Conservation (phyloP, 441 rosid species). For the Syzygium malaccense region DNA sequence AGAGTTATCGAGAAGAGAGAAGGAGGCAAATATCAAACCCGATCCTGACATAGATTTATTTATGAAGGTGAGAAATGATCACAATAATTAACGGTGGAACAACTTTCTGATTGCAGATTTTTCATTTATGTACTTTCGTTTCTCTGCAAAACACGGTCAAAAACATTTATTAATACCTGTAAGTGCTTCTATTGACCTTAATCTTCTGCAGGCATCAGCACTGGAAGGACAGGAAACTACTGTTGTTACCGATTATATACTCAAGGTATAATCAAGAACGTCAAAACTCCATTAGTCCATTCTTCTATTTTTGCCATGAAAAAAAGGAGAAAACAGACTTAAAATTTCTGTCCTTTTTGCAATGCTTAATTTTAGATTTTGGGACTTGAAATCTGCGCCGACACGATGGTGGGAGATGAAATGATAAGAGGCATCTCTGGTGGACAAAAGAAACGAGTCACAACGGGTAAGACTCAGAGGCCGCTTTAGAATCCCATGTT, state of each 20-base stretch:
- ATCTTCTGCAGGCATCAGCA: conserved; percentile 41
- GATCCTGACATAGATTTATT: conserved; percentile 57
- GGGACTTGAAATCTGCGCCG: conserved; percentile 82
- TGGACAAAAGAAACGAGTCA: conserved; percentile 84
- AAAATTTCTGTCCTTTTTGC: not conserved
- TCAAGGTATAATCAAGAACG: conserved; percentile 28
- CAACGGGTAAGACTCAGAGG: conserved; percentile 49
- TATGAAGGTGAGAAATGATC: conserved; percentile 37
- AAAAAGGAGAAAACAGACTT: not conserved
- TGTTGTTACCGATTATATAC: conserved; percentile 46
- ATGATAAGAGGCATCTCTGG: conserved; percentile 93
- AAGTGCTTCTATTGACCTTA: not conserved
- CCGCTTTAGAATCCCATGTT: not conserved
- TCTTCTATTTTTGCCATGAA: not conserved
- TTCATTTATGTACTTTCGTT: not conserved
- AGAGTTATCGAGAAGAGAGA: conserved; percentile 58
- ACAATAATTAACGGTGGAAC: too few relatives aligned
- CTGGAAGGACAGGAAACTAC: conserved; percentile 44
- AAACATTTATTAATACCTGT: not conserved
- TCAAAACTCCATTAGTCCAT: not conserved
- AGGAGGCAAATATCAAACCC: conserved; percentile 52
- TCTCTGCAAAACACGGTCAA: not conserved
- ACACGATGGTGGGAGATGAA: conserved; percentile 72
- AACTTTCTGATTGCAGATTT: not conserved
- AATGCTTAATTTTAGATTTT: conserved; percentile 32